Evolutionary conservation across 768 basidiomycete genomes (phyloP).

Genomic region (Coprinellus micaceus): DNA sequence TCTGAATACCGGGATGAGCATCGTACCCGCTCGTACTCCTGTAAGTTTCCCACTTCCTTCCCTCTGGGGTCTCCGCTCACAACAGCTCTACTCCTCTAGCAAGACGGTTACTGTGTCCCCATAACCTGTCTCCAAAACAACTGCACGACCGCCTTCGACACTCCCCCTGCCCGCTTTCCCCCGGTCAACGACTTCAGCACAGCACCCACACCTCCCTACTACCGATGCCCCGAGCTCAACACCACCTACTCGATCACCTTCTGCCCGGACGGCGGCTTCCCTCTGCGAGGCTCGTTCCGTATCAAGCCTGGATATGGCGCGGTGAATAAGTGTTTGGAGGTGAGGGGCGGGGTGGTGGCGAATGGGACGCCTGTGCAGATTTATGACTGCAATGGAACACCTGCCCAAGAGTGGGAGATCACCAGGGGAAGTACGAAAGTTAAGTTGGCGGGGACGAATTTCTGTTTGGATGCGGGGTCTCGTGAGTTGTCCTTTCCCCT

Average conservation of each 20-base stretch:
- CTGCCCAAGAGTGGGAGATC: conserved; percentile 22
- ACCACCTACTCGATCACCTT: conserved; percentile 22
- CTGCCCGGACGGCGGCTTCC: conserved; percentile 24
- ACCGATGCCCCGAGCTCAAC: conserved; percentile 17
- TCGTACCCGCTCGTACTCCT: conserved; percentile 15
- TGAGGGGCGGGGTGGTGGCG: conserved; percentile 25
- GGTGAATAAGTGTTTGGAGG: conserved; percentile 29
- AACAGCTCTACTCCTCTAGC: conserved; percentile 4
- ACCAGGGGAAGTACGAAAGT: conserved; percentile 14
- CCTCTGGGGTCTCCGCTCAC: background rate
- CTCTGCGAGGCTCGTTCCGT: conserved; percentile 14
- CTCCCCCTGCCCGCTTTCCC: conserved; percentile 24
- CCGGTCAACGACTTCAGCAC: conserved; percentile 4
- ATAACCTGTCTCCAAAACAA: conserved; percentile 17
- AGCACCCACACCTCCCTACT: conserved; percentile 19
- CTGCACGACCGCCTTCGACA: conserved; percentile 21
- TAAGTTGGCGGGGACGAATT: conserved; percentile 18
- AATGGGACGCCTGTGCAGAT: conserved; percentile 34
- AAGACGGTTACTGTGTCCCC: conserved; percentile 19
- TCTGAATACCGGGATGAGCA: conserved; percentile 25
- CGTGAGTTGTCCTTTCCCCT: no score
- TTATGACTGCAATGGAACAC: conserved; percentile 26
- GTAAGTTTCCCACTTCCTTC: background rate
- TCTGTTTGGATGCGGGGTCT: conserved; percentile 20
- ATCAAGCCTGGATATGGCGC: conserved; percentile 13